Percentiles rank a stretch among this genome's conserved stretches.
Evolutionary conservation across 257 asterid genomes (phyloP).

Genomic region (Ajuga chamaepitys): DNA sequence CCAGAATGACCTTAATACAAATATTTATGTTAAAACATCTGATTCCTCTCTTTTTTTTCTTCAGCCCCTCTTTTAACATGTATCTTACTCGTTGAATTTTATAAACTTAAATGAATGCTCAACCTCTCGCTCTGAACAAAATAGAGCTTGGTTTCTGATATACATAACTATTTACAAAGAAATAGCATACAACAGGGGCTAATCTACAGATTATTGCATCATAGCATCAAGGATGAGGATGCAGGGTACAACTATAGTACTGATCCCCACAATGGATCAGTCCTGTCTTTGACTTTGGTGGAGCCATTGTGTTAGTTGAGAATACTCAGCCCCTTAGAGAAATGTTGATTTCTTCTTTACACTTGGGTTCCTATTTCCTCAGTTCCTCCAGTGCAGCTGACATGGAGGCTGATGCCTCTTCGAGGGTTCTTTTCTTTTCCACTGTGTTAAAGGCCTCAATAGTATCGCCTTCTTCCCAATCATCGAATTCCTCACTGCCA

Average conservation of each 20-base stretch:
- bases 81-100: constrained; percentile 22
- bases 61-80: constrained; percentile 27
- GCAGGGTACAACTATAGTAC: constrained; percentile 9
- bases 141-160: constrained; percentile 44
- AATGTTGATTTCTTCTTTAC: constrained; percentile 19
- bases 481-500: constrained; percentile 58
- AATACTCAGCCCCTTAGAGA: constrained; percentile 14
- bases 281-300: constrained; percentile 5
- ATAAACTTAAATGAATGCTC: constrained; percentile 35
- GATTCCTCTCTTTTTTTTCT: background rate
- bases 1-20: background rate
- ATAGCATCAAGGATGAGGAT: constrained; percentile 6
- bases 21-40: constrained; percentile 12
- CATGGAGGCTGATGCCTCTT: constrained; percentile 97
- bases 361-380: constrained; percentile 44
- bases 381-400: constrained; percentile 67
- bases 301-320: background rate
- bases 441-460: constrained; percentile 74
- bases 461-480: constrained; percentile 84
- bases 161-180: constrained; percentile 65
- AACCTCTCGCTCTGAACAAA: constrained; percentile 45
- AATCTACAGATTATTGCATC: constrained; percentile 15
- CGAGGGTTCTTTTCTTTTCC: constrained; percentile 86
- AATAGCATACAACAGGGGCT: constrained; percentile 27
- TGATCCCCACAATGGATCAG: background rate